Evolutionary conservation across 768 basidiomycete species (phyloP).

Genomic region (Rubroboletus satanas): DNA sequence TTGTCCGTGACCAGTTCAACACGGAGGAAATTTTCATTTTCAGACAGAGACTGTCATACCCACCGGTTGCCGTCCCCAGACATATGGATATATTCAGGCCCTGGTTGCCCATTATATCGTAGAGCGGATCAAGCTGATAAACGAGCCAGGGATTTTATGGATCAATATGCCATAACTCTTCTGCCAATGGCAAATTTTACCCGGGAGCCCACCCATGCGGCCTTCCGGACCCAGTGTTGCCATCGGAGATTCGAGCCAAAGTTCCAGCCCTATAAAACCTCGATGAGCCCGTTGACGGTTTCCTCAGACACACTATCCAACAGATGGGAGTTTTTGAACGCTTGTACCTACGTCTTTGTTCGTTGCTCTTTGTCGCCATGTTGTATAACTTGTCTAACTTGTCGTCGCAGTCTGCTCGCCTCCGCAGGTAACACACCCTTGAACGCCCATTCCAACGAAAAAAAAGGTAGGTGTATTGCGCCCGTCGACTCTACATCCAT

Average conservation of each 20-base stretch:
- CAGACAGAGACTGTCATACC: too few relatives aligned
- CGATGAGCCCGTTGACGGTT: not conserved
- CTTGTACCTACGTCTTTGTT: slow-evolving; percentile 28
- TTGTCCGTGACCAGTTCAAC: not conserved
- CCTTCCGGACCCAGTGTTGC: slow-evolving; percentile 16
- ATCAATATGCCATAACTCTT: slow-evolving; percentile 7
- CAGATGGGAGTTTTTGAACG: slow-evolving; percentile 33
- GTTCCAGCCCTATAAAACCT: slow-evolving; percentile 19
- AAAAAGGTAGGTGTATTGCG: slow-evolving; percentile 11
- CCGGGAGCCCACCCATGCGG: slow-evolving; percentile 5
- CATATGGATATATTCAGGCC: not conserved
- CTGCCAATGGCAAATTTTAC: slow-evolving; percentile 25
- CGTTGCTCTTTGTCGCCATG: slow-evolving; percentile 7
- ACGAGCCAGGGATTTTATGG: not conserved
- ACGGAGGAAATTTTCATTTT: not conserved
- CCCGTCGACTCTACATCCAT: not conserved
- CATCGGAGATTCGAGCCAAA: slow-evolving; percentile 26
- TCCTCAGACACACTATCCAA: slow-evolving; percentile 28
- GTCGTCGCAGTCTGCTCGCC: slow-evolving; percentile 20
- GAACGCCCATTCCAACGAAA: slow-evolving; percentile 12
- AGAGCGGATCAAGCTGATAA: slow-evolving; percentile 7
- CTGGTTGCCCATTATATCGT: not conserved
- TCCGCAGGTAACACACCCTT: slow-evolving; percentile 31
- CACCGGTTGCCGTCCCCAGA: not conserved
- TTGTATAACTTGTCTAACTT: slow-evolving; percentile 6